phyloP scores from a whole-genome alignment of 306 rosid genomes.

The Cucurbita moschata region DNA sequence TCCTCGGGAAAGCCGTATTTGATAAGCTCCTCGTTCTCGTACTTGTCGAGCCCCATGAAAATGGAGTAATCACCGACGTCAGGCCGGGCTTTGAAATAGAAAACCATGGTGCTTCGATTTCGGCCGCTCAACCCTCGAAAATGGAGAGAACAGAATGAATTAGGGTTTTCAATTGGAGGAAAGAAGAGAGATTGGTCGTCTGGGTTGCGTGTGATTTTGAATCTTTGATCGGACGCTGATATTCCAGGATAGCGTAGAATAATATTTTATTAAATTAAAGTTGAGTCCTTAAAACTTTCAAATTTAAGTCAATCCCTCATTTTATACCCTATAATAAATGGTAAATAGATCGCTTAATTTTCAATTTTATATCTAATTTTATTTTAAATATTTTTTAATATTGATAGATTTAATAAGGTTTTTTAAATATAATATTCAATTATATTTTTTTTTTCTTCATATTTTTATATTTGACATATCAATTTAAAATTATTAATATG shows the following conservation, averaged over 20 bases:
- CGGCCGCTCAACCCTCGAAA: not conserved
- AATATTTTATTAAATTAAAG: too few relatives aligned
- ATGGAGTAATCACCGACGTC: conserved; percentile 90
- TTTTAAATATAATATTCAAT: too few relatives aligned
- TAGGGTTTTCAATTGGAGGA: conserved; percentile 14
- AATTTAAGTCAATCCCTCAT: too few relatives aligned
- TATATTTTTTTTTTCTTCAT: too few relatives aligned
- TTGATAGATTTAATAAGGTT: too few relatives aligned
- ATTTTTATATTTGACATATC: too few relatives aligned
- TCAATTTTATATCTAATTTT: too few relatives aligned
- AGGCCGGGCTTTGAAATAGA: conserved; percentile 96
- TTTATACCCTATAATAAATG: too few relatives aligned
- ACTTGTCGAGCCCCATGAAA: conserved; percentile 98
- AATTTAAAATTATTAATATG: too few relatives aligned
- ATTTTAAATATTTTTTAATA: too few relatives aligned
- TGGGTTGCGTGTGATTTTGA: not conserved
- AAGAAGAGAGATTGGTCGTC: not conserved
- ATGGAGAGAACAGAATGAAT: not conserved
- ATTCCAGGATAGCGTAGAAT: conserved; percentile 1
- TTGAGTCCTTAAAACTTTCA: too few relatives aligned
- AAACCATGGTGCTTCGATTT: conserved; percentile 44
- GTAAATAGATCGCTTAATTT: too few relatives aligned
- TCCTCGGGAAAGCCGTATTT: conserved; percentile 89
- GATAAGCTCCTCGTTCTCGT: conserved; percentile 98
- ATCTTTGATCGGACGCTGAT: not conserved